Percentiles rank a stretch among this genome's conserved stretches.
phyloP scores from a whole-genome alignment of 2,329 filamentous ascomycete species.

The Blastomyces parvus region DNA sequence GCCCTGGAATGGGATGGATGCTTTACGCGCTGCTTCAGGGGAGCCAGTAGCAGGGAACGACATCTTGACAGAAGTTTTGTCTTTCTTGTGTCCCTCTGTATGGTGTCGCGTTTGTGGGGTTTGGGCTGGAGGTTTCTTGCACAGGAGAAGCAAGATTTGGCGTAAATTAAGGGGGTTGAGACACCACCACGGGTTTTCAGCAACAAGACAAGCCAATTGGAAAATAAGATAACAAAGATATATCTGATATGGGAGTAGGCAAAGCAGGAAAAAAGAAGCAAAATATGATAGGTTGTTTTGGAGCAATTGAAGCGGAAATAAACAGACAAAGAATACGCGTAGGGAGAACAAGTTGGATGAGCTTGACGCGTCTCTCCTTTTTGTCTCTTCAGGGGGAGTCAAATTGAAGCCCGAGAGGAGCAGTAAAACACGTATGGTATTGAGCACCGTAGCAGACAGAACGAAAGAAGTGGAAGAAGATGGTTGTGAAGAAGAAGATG shows the following conservation, averaged over 20 bases:
- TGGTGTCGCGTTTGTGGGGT: neutral
- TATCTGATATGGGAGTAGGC: neutral
- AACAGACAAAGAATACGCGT: conserved; percentile 3
- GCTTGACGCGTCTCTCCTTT: neutral
- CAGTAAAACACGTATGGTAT: neutral
- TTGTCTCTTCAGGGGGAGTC: neutral
- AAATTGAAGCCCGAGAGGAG: conserved; percentile 5
- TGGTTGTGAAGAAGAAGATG: neutral
- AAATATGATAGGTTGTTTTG: neutral
- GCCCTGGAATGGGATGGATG: conserved; percentile 17
- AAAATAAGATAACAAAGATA: neutral
- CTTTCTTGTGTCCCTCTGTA: neutral
- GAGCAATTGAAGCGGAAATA: neutral
- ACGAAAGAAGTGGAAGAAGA: neutral
- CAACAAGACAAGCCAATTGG: neutral
- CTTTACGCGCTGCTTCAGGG: conserved; percentile 21
- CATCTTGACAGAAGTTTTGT: conserved; percentile 18
- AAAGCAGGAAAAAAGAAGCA: neutral
- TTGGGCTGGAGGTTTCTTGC: neutral
- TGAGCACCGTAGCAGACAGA: neutral
- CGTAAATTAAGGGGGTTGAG: neutral
- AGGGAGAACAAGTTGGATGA: neutral
- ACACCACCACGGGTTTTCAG: neutral
- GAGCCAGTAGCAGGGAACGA: conserved; percentile 22
- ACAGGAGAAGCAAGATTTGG: neutral